Percentiles rank a stretch among this genome's conserved stretches.
phyloP scores from a whole-genome alignment of 2,329 filamentous ascomycete genomes.

The Daldinia sp. region DNA sequence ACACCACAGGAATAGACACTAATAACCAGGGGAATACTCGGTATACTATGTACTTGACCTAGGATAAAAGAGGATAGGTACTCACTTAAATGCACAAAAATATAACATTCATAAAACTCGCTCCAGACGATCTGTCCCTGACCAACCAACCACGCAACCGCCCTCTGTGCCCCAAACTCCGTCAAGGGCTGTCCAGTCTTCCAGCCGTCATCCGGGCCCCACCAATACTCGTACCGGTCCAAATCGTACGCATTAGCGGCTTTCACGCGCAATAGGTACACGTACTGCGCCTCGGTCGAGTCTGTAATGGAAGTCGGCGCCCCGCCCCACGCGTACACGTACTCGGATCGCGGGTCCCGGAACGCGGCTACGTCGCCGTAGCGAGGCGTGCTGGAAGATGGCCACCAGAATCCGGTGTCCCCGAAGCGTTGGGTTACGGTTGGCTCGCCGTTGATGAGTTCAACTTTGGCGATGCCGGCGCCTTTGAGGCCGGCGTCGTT shows the following conservation, averaged over 20 bases:
- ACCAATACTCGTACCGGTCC: constrained; percentile 52
- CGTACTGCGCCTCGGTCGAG: constrained; percentile 42
- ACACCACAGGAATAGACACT: no score
- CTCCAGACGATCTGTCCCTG: constrained; percentile 52
- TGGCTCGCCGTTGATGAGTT: background rate
- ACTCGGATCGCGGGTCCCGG: constrained; percentile 50
- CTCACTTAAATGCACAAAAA: constrained; percentile 48
- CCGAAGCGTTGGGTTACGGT: constrained; percentile 23
- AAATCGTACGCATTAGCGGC: constrained; percentile 49
- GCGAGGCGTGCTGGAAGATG: constrained; percentile 42
- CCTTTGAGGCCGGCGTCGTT: background rate
- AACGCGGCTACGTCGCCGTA: constrained; percentile 52
- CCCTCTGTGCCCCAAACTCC: background rate
- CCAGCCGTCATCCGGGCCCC: constrained; percentile 50
- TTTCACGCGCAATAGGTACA: constrained; percentile 50
- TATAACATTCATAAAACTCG: constrained; percentile 47
- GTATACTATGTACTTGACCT: no score
- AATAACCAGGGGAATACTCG: no score
- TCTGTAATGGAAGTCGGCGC: constrained; percentile 46
- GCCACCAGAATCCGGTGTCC: constrained; percentile 50
- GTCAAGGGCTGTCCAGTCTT: constrained; percentile 42
- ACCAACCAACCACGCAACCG: constrained; percentile 37
- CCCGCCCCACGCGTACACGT: constrained; percentile 51
- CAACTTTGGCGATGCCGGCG: background rate
- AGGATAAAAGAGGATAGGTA: background rate